Percentiles rank a stretch among this genome's conserved stretches.
phyloP scores from a whole-genome alignment of 2,329 filamentous ascomycete species.

The Arthrinium puccinioides region DNA sequence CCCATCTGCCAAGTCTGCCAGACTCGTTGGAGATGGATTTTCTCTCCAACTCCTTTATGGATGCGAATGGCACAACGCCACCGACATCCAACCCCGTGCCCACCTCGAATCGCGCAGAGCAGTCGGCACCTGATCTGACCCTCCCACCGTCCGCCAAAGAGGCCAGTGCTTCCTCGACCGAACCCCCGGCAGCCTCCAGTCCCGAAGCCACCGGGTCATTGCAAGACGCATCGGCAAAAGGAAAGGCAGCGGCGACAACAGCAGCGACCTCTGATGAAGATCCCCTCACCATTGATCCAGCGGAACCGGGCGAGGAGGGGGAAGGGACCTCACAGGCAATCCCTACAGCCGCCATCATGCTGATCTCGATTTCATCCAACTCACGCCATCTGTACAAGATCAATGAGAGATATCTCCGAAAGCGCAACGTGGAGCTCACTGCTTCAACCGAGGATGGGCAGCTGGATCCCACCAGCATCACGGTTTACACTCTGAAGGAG shows the following conservation, averaged over 20 bases:
- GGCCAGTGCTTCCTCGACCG: not conserved
- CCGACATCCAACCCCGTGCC: too few relatives aligned
- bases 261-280: not conserved
- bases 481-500: constrained; percentile 89
- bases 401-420: constrained; percentile 76
- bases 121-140: not conserved
- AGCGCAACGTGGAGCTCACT: constrained; percentile 71
- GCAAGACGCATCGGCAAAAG: not conserved
- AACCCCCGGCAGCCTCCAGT: not conserved
- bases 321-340: constrained; percentile 10
- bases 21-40: not conserved
- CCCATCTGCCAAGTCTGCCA: not conserved
- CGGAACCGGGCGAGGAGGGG: constrained; percentile 16
- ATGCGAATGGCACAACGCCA: too few relatives aligned
- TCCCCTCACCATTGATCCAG: constrained; percentile 5
- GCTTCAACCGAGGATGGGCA: constrained; percentile 51
- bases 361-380: constrained; percentile 70
- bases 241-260: too few relatives aligned
- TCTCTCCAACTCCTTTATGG: not conserved
- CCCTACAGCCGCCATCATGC: constrained; percentile 63
- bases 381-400: constrained; percentile 85
- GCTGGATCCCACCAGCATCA: constrained; percentile 80
- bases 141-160: not conserved
- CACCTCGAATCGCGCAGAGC: too few relatives aligned
- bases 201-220: not conserved